These are phyloP conservation scores for Cunninghamia lanceolata DNA, from an alignment of 75 land plant species.

Conservation along the genomic window DNA sequence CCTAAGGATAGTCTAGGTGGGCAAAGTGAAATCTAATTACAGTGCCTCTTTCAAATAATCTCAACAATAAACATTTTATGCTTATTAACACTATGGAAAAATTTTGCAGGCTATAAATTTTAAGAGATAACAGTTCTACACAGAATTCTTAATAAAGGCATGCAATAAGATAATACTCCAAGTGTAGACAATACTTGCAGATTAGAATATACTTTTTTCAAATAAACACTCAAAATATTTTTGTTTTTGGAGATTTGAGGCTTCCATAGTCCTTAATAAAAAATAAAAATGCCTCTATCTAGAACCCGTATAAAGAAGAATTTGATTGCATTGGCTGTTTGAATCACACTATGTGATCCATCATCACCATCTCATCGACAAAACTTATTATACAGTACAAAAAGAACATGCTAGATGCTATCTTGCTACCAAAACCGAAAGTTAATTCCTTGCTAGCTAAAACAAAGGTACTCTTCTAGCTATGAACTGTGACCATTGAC, in stretches of 20 bases:
- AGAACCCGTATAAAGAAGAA: neutral
- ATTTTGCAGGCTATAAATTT: neutral
- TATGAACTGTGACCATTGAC: neutral
- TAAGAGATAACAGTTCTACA: neutral
- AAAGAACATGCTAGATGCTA: neutral
- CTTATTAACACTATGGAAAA: neutral
- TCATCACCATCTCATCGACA: neutral
- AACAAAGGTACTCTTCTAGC: neutral
- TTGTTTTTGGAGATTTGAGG: neutral
- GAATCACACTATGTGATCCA: neutral
- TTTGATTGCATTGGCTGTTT: neutral
- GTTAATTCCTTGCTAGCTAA: neutral
- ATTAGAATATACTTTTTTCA: neutral
- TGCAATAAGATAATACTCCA: neutral
- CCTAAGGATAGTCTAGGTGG: neutral
- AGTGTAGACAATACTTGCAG: neutral
- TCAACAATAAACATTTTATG: neutral
- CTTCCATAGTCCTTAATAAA: neutral
- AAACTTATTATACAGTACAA: neutral
- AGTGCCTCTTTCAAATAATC: neutral
- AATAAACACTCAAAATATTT: neutral
- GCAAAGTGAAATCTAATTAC: neutral
- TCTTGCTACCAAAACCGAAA: neutral
- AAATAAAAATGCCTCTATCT: neutral
- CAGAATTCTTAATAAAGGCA: neutral